Conservation (phyloP, 208 protist genomes). For the Leishmania gerbilli region DNA sequence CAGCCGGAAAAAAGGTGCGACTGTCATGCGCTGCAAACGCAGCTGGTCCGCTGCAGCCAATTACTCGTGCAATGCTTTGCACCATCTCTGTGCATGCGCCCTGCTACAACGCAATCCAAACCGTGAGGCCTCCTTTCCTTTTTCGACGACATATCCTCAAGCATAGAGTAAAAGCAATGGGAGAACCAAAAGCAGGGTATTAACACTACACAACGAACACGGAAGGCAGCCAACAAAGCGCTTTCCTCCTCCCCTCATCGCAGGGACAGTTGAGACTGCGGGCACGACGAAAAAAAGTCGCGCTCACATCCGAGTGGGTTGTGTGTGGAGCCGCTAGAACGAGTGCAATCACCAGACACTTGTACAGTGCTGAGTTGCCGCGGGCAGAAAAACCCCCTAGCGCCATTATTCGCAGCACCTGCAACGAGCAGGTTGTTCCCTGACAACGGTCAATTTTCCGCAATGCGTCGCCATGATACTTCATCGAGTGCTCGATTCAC, state of each 20-base stretch:
- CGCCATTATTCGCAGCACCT: neutral
- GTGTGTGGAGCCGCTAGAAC: neutral
- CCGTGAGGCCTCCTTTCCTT: no score
- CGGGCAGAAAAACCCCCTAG: neutral
- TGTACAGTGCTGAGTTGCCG: neutral
- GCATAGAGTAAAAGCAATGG: neutral
- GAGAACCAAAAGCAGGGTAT: neutral
- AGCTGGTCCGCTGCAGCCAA: conserved; percentile 39
- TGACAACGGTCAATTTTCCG: neutral
- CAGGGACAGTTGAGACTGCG: neutral
- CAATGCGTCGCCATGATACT: neutral
- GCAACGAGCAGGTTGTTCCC: neutral
- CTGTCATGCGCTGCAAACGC: conserved; percentile 34
- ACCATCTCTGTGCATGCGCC: neutral
- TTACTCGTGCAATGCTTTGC: conserved; percentile 17
- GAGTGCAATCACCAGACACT: no score
- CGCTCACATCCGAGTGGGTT: neutral
- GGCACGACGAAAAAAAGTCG: neutral
- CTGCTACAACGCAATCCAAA: neutral
- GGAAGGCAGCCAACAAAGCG: neutral
- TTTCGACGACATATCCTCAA: no score
- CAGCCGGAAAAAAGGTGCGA: conserved; percentile 43
- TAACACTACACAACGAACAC: neutral
- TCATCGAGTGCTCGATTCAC: neutral
- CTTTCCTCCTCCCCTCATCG: neutral